phyloP scores from a whole-genome alignment of 2,329 filamentous ascomycete genomes.

The Myriosclerotinia curreyana region DNA sequence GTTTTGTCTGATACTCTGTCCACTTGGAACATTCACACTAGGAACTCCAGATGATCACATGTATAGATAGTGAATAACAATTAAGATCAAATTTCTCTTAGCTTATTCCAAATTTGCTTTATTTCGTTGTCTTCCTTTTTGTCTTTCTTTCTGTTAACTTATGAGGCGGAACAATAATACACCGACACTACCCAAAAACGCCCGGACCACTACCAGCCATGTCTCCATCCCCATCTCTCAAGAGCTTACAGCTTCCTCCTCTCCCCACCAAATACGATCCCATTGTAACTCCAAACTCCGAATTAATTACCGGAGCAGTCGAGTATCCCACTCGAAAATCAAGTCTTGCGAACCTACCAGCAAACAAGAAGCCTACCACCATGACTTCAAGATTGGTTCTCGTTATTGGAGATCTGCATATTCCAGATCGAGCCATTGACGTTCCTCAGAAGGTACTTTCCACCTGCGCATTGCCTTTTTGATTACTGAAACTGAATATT shows the following conservation, averaged over 20 bases:
- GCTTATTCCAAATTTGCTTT: background rate
- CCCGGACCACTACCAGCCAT: conserved; percentile 9
- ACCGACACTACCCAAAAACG: background rate
- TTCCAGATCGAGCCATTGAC: conserved; percentile 86
- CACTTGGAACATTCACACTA: background rate
- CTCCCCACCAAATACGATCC: conserved; percentile 6
- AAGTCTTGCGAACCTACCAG: conserved; percentile 9
- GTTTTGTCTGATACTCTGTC: background rate
- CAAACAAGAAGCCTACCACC: conserved; percentile 2
- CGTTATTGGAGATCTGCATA: conserved; percentile 90
- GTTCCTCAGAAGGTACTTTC: conserved; percentile 76
- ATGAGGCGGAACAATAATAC: background rate
- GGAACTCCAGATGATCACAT: background rate
- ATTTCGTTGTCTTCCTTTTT: background rate
- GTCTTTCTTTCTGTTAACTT: background rate
- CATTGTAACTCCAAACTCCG: conserved; percentile 8
- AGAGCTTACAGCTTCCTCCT: conserved; percentile 12
- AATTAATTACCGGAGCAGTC: conserved; percentile 9
- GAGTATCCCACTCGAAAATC: conserved; percentile 16
- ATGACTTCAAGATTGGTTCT: conserved; percentile 87
- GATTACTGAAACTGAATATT: conserved; percentile 21
- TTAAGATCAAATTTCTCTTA: too few relatives aligned
- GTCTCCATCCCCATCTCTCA: conserved; percentile 2
- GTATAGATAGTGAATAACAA: background rate
- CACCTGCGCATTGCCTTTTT: conserved; percentile 19